These are phyloP conservation scores for Linnemannia elongata DNA, from an alignment of 192 early-diverging fungal genomes.

Conservation along the genomic window DNA sequence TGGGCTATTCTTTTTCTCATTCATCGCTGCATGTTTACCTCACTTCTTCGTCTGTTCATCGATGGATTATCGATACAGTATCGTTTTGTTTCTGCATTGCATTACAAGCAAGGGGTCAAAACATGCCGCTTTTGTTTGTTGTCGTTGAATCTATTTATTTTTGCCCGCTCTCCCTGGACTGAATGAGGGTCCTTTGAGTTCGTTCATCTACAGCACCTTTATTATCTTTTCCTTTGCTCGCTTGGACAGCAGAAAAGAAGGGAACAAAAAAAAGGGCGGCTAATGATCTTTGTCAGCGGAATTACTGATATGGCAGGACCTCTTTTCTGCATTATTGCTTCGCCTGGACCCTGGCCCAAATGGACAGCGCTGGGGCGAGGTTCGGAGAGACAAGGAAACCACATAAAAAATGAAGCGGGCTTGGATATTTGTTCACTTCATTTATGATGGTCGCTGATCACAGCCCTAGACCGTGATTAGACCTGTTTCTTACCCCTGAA, in stretches of 20 bases:
- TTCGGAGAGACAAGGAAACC: background rate
- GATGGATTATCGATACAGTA: background rate
- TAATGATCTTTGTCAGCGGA: constrained; percentile 1
- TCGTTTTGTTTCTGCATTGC: background rate
- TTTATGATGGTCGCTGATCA: background rate
- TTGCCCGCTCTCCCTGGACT: background rate
- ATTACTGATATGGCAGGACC: background rate
- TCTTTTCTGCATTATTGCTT: background rate
- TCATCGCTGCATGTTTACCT: background rate
- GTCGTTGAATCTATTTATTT: background rate
- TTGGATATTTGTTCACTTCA: too few relatives aligned
- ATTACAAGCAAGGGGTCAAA: background rate
- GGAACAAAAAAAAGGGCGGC: background rate
- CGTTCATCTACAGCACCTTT: background rate
- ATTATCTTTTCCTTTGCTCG: background rate
- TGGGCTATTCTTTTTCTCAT: background rate
- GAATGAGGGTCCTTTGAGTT: background rate
- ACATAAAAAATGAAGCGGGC: background rate
- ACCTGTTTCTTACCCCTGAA: background rate
- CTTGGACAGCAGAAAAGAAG: background rate
- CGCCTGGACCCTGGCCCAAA: background rate
- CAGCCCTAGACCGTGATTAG: background rate
- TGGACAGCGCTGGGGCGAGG: background rate
- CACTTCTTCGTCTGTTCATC: background rate
- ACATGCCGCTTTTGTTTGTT: background rate